A percentile compares a stretch with the other conserved stretches of the same genome.
Evolutionary conservation across 2,329 filamentous ascomycete genomes (phyloP).

Genomic region (Hymenotorrendiella dingleyae): DNA sequence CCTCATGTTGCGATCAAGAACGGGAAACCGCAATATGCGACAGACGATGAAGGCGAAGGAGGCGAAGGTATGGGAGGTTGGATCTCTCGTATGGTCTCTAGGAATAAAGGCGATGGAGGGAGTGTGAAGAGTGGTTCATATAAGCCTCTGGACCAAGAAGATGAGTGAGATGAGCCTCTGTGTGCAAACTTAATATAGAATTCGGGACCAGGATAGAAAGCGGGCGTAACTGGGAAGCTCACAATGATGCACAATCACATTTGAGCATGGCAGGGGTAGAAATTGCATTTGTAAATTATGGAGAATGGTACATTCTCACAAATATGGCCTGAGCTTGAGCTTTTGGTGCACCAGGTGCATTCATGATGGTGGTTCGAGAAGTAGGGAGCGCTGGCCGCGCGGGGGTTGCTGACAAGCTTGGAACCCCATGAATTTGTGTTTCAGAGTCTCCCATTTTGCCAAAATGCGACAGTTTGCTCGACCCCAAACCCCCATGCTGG

Average conservation of each 20-base stretch:
- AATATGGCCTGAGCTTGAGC: no score
- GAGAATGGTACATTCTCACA: no score
- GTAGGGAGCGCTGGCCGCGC: not conserved
- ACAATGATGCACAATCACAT: slow-evolving; percentile 9
- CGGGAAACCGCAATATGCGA: slow-evolving; percentile 40
- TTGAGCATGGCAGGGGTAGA: slow-evolving; percentile 4
- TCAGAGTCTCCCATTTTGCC: no score
- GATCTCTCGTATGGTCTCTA: slow-evolving; percentile 61
- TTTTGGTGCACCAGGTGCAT: no score
- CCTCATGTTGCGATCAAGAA: slow-evolving; percentile 53
- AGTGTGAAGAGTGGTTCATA: slow-evolving; percentile 27
- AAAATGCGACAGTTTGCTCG: no score
- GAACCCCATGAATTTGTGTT: no score
- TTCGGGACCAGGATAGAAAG: slow-evolving; percentile 8
- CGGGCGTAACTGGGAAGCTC: slow-evolving; percentile 14
- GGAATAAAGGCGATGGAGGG: slow-evolving; percentile 37
- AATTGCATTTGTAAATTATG: no score
- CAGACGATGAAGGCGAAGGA: slow-evolving; percentile 21
- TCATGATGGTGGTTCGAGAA: not conserved
- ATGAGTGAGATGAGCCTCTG: slow-evolving; percentile 15
- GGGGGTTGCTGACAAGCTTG: not conserved
- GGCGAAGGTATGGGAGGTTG: slow-evolving; percentile 58
- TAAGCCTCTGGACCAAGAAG: slow-evolving; percentile 38
- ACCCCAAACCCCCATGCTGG: no score
- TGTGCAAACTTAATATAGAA: slow-evolving; percentile 1